Base-by-base conservation (phyloP, 2,329 filamentous ascomycete species). In the Domatiomyces globalis region DNA sequence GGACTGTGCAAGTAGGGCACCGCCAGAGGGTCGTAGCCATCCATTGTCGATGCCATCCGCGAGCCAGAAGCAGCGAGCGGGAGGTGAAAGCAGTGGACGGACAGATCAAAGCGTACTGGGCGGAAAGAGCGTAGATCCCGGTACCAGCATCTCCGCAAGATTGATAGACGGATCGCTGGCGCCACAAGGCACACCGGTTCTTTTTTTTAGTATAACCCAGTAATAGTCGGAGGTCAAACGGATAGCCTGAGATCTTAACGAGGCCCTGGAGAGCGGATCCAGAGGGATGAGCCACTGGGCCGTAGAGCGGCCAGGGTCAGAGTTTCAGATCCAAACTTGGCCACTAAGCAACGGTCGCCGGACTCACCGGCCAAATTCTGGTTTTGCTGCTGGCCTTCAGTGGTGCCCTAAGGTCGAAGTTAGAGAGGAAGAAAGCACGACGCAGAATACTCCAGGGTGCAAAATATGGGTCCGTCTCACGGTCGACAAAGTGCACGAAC, bases 1-100 rank as follows among this genome's bases (percentile, higher is more conserved):
- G 77, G 75, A 58, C 73, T 75, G 51, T 74, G 72, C 66, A 80
- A 66, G 61, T 80, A 82, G n/a, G 76, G 75, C 78, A 81, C 79
- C 64, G 74, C 71, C 67, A 76, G 74, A 58, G 75, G 75, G 64
- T 80, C 77, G 67, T 76, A 80, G 65, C 75, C 72, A 62, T 79
- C 77, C 71, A 73, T 73, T 55, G 60, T 63, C 59, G 52, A 52
- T 45, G 58, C 52, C 56, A 59, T 58, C 27, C 22, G 49, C 25
- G 39, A 8, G n/a, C 46, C 25, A 45, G 8, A n/a, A 48, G 29
- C 5, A 22, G 33, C 4, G 12, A 15, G 15, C 2, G 33, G 4
- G 12, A 4, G 12, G 12, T 39, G 33, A 39, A 39, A 39, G 12
- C 33, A 39, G 12, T 39, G 33, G 22, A 10, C 33, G 15, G 12